Percentiles rank a stretch among this genome's conserved stretches.
Evolutionary conservation across 2,329 filamentous ascomycete genomes (phyloP).

Genomic region (Neofusicoccum kwambonambiense): DNA sequence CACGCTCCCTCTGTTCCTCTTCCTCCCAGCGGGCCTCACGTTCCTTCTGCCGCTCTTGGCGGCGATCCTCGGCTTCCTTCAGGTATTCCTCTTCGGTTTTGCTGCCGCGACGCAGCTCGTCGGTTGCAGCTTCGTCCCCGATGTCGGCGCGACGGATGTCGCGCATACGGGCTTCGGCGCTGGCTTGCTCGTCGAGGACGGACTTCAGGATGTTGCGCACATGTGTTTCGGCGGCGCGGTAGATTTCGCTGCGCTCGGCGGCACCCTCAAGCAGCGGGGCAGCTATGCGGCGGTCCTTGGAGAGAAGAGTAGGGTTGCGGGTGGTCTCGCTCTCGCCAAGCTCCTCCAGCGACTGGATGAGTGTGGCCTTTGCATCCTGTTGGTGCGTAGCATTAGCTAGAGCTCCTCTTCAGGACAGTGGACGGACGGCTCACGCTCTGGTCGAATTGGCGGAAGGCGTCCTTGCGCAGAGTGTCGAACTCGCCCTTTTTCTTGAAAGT

Average conservation of each 20-base stretch:
- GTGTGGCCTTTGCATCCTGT: slow-evolving; percentile 68
- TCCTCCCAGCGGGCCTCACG: slow-evolving; percentile 60
- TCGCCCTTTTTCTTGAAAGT: slow-evolving; percentile 84
- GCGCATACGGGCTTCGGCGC: slow-evolving; percentile 67
- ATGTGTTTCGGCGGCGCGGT: slow-evolving; percentile 66
- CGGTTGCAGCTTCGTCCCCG: slow-evolving; percentile 65
- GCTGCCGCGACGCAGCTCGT: slow-evolving; percentile 63
- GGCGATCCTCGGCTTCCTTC: slow-evolving; percentile 61
- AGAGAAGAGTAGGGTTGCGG: slow-evolving; percentile 69
- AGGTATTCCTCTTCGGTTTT: slow-evolving; percentile 76
- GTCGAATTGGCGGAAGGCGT: slow-evolving; percentile 73
- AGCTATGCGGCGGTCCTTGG: slow-evolving; percentile 71
- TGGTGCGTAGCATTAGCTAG: neutral
- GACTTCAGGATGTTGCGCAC: slow-evolving; percentile 67
- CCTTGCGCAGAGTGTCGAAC: slow-evolving; percentile 75
- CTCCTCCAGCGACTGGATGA: slow-evolving; percentile 65
- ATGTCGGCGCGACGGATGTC: slow-evolving; percentile 66
- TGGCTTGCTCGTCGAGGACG: slow-evolving; percentile 51
- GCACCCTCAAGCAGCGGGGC: slow-evolving; percentile 75
- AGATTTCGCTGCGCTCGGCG: slow-evolving; percentile 73
- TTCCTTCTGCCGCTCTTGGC: slow-evolving; percentile 60
- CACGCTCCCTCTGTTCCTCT: slow-evolving; percentile 53
- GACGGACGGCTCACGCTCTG: slow-evolving; percentile 55
- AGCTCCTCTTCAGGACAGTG: no score
- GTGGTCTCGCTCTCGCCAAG: slow-evolving; percentile 74